A percentile compares a stretch with the other conserved stretches of the same genome.
phyloP scores from a whole-genome alignment of 176 grass and related monocot genomes.

The Secale cereale region DNA sequence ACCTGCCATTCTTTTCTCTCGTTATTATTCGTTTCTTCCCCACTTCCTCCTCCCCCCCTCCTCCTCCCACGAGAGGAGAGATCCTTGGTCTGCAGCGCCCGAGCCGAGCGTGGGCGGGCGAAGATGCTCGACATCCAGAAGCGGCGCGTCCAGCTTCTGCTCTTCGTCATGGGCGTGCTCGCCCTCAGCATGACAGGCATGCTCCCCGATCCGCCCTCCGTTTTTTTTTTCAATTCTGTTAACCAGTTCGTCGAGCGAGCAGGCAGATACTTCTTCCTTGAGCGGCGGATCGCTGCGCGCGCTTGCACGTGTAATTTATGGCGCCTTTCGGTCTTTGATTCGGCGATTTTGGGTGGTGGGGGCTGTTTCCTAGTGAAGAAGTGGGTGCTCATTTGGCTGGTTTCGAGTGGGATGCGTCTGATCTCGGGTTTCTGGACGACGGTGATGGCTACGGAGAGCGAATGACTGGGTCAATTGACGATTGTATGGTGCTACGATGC shows the following conservation, averaged over 20 bases:
- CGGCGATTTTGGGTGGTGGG: neutral
- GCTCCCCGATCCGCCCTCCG: neutral
- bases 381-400: neutral
- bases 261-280: neutral
- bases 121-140: constrained; percentile 81
- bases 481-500: no score
- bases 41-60: neutral
- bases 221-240: neutral
- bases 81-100: neutral
- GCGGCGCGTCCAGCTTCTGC: constrained; percentile 69
- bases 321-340: neutral
- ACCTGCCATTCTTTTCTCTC: neutral
- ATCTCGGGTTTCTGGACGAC: neutral
- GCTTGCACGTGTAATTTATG: neutral
- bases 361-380: neutral
- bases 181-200: constrained; percentile 93
- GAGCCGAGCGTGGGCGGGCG: neutral
- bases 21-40: neutral
- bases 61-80: neutral
- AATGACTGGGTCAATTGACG: neutral
- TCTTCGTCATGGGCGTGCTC: constrained; percentile 55
- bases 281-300: neutral
- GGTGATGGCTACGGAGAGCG: neutral
- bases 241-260: neutral
- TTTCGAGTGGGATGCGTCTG: neutral